These are phyloP conservation scores for Brassica incana DNA, from an alignment of 345 rosid genomes.

Conservation along the genomic window DNA sequence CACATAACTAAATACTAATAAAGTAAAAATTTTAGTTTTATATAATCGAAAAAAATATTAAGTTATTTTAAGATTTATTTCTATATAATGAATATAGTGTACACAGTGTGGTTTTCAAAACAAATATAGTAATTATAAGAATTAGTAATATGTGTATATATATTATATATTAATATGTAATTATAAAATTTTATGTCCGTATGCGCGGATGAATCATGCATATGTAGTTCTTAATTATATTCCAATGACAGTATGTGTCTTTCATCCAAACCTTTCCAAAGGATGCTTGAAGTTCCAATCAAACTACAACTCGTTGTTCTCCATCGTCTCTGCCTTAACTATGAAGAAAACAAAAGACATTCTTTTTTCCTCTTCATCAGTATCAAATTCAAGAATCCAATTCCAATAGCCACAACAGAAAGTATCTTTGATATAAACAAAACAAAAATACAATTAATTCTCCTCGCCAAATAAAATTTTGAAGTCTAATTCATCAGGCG, in stretches of 20 bases:
- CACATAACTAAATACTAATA: no score
- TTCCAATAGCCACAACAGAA: slow-evolving; percentile 32
- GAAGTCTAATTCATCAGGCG: background rate
- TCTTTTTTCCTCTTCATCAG: slow-evolving; percentile 5
- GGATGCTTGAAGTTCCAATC: slow-evolving; percentile 17
- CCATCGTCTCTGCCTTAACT: slow-evolving; percentile 31
- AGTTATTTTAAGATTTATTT: no score
- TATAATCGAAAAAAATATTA: no score
- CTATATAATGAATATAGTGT: no score
- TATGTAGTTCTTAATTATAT: background rate
- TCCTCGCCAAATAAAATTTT: background rate
- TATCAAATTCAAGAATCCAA: slow-evolving; percentile 43
- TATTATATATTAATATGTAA: no score
- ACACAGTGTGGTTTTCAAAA: no score
- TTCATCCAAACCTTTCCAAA: slow-evolving; percentile 8
- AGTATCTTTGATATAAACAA: slow-evolving; percentile 24
- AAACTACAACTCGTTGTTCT: slow-evolving; percentile 23
- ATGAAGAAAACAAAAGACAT: slow-evolving; percentile 31
- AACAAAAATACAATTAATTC: background rate
- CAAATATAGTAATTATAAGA: no score
- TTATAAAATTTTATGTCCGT: no score
- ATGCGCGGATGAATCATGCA: no score
- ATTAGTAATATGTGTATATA: no score
- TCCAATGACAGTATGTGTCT: background rate
- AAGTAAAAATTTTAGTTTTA: no score